Percentiles rank a stretch among this genome's conserved stretches.
phyloP scores from a whole-genome alignment of 1,284 basidiomycete species.

The Wolfiporia cocos region DNA sequence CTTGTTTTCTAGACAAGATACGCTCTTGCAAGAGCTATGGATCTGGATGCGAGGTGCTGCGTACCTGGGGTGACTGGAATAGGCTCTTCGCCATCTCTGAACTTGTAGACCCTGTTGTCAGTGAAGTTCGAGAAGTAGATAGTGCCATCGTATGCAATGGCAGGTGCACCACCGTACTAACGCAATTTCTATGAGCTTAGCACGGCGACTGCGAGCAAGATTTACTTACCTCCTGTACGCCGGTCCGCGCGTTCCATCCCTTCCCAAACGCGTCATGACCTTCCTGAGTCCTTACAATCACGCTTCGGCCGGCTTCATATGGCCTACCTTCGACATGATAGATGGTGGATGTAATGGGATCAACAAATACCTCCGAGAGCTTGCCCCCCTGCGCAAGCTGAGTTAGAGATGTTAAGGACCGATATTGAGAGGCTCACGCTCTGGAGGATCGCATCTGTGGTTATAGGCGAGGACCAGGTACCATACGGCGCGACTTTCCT shows the following conservation, averaged over 20 bases:
- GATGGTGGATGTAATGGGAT: constrained; percentile 41
- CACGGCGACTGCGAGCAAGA: neutral
- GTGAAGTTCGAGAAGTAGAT: constrained; percentile 52
- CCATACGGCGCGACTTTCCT: constrained; percentile 35
- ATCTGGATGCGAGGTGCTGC: constrained; percentile 7
- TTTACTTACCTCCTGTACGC: constrained; percentile 46
- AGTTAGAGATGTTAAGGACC: neutral
- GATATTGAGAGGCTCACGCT: constrained; percentile 31
- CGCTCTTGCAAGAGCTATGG: neutral
- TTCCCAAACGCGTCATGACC: constrained; percentile 43
- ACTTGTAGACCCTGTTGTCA: constrained; percentile 46
- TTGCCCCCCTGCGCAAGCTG: constrained; percentile 30
- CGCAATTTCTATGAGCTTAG: neutral
- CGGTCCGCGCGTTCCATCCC: constrained; percentile 50
- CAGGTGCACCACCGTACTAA: constrained; percentile 40
- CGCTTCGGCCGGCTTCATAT: constrained; percentile 50
- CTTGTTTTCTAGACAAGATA: constrained; percentile 32
- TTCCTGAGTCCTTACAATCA: constrained; percentile 44
- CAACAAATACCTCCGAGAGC: constrained; percentile 47
- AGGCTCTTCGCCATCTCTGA: constrained; percentile 33
- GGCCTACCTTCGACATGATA: constrained; percentile 63
- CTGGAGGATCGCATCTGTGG: constrained; percentile 36
- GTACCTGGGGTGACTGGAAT: constrained; percentile 54
- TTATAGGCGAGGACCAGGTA: constrained; percentile 31
- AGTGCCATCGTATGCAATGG: constrained; percentile 40